Evolutionary conservation across 2,329 filamentous ascomycete genomes (phyloP).

Genomic region (Huntiella decipiens): DNA sequence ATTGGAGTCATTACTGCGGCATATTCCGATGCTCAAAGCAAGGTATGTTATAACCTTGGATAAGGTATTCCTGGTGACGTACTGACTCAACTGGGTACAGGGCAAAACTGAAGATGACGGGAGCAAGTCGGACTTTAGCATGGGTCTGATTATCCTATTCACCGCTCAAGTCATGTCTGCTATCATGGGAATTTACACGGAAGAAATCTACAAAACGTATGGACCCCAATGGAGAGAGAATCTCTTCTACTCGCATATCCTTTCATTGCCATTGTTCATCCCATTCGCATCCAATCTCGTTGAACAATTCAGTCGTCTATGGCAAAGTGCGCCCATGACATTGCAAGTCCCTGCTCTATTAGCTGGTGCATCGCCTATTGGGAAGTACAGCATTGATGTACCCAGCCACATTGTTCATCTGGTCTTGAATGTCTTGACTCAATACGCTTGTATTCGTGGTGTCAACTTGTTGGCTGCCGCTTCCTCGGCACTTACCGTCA

Average conservation of each 20-base stretch:
- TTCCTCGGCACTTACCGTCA: constrained; percentile 82
- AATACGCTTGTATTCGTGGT: constrained; percentile 86
- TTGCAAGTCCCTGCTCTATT: constrained; percentile 3
- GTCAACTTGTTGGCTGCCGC: constrained; percentile 85
- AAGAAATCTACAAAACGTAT: constrained; percentile 70
- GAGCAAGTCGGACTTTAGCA: constrained; percentile 21
- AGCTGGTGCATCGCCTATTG: neutral
- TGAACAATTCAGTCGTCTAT: constrained; percentile 43
- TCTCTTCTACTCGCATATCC: constrained; percentile 73
- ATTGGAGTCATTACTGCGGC: constrained; percentile 73
- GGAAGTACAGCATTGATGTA: constrained; percentile 16
- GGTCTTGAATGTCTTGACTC: constrained; percentile 63
- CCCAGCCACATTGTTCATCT: constrained; percentile 57
- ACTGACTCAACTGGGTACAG: constrained; percentile 3
- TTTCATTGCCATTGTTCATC: constrained; percentile 58
- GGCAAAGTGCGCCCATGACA: constrained; percentile 39
- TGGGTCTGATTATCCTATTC: constrained; percentile 66
- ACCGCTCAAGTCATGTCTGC: constrained; percentile 78
- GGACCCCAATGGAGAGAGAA: constrained; percentile 90
- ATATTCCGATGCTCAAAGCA: constrained; percentile 71
- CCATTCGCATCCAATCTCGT: constrained; percentile 49
- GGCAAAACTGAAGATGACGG: constrained; percentile 8
- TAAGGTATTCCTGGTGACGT: neutral
- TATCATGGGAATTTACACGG: constrained; percentile 87
- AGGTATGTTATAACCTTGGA: constrained; percentile 33